Evolutionary conservation across 805 yeast species (phyloP).

Genomic region (Phaffomyces antillensis): DNA sequence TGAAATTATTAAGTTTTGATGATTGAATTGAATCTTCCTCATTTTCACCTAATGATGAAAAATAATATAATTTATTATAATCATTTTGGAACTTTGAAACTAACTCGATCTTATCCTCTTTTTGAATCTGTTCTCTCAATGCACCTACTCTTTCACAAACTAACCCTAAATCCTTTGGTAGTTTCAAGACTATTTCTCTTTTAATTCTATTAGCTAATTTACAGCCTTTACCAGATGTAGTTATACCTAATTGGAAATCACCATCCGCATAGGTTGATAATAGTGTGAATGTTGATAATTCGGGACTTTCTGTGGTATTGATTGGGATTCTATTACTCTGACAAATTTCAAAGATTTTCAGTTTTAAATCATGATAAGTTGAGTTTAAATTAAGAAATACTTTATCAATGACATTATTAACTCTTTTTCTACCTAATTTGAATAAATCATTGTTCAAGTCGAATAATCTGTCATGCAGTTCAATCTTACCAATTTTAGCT

Average conservation of each 20-base stretch:
- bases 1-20: conserved; percentile 51
- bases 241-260: conserved; percentile 71
- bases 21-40: conserved; percentile 68
- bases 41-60: conserved; percentile 41
- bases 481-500: conserved; percentile 23
- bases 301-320: conserved; percentile 69
- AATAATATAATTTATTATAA: conserved; percentile 10
- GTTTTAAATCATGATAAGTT: conserved; percentile 26
- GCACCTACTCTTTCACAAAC: conserved; percentile 65
- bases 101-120: conserved; percentile 37
- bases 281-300: conserved; percentile 66
- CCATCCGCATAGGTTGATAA: conserved; percentile 68
- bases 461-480: conserved; percentile 29
- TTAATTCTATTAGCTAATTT: conserved; percentile 73
- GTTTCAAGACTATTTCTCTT: conserved; percentile 55
- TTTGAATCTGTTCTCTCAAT: conserved; percentile 48
- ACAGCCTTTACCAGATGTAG: conserved; percentile 88
- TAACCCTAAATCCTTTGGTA: conserved; percentile 66
- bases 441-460: conserved; percentile 36
- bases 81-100: conserved; percentile 18
- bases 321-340: conserved; percentile 66
- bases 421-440: conserved; percentile 53
- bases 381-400: conserved; percentile 56
- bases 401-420: conserved; percentile 61
- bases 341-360: conserved; percentile 44